Base-by-base conservation (phyloP, 2,329 filamentous ascomycete genomes). In the Alternaria sp. region DNA sequence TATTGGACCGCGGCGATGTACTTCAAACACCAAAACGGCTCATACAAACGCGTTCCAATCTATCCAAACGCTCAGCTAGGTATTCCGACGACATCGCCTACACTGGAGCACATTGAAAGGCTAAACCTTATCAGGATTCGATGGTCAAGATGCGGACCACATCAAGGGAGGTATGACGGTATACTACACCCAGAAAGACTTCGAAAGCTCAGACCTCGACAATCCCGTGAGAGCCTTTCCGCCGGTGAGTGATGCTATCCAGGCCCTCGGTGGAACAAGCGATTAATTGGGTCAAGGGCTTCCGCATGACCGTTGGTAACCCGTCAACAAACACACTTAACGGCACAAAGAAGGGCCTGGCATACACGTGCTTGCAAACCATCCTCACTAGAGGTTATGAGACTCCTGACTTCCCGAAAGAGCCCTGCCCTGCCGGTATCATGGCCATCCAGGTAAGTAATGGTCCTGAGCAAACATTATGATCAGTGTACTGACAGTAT, bases 171-270 rank as follows among this genome's bases (percentile, higher is more conserved):
- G 74, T 11, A 75, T 76, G 74, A 77, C 74, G 8, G 65, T 77
- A 51, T 77, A 77, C 60, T 75, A 76, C 47, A 75, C 70, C 0
- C 73, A 77, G 66, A 63, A 76, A 49, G 76, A 78, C 56, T 81
- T 82, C 70, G 78, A 74, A 67, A 57, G 26, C 26, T 78, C 75
- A 20, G 75, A 77, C 33, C 71, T 72, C n/a, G 74, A 73, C 45
- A 59, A 72, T 18, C 74, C 74, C 53, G 75, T 75, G 26, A 77
- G 66, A 5, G 65, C 73, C 2, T 71, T 77, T 61, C 65, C 65
- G 6, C 64, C 66, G 28, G 67, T 74, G 45, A 33, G 66, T 51
- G 21, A 14, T 21, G 7, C 21, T 20, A 44, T 53, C 44, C 11
- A 5, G 23, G 23, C 15, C n/a, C 5, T 59, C 7, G 21, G 21